Evolutionary conservation across 2,329 filamentous ascomycete species (phyloP).

Genomic region (Colletotrichum paranaense): DNA sequence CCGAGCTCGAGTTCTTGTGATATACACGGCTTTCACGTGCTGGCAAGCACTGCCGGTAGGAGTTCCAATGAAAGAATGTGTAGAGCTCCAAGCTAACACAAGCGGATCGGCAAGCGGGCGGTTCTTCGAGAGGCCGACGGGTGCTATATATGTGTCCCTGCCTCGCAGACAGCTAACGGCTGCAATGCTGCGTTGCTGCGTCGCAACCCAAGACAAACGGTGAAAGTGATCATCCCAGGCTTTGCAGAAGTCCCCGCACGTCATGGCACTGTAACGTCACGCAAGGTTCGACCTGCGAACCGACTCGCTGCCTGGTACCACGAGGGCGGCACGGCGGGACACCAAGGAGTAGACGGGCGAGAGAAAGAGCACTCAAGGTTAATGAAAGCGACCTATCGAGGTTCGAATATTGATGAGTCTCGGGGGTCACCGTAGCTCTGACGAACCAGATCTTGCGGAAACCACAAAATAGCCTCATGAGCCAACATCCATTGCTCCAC

Average conservation of each 20-base stretch:
- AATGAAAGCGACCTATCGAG: background rate
- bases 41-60: background rate
- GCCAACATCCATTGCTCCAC: background rate
- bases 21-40: background rate
- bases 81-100: background rate
- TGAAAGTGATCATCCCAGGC: slow-evolving; percentile 23
- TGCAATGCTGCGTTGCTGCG: background rate
- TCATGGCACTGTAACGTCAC: slow-evolving; percentile 35
- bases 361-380: background rate
- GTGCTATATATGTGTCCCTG: slow-evolving; percentile 15
- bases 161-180: background rate
- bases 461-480: slow-evolving; percentile 28
- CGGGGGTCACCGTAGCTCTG: background rate
- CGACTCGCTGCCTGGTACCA: slow-evolving; percentile 3
- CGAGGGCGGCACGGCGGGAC: background rate
- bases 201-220: slow-evolving; percentile 16
- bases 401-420: background rate
- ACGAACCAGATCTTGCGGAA: background rate
- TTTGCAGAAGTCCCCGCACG: slow-evolving; percentile 13
- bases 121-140: background rate
- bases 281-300: slow-evolving; percentile 11
- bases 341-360: background rate
- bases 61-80: background rate
- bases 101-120: background rate
- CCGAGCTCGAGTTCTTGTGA: background rate